Percentiles rank a stretch among this genome's conserved stretches.
Evolutionary conservation across 441 rosid genomes (phyloP).

Genomic region (Adansonia madagascariensis): DNA sequence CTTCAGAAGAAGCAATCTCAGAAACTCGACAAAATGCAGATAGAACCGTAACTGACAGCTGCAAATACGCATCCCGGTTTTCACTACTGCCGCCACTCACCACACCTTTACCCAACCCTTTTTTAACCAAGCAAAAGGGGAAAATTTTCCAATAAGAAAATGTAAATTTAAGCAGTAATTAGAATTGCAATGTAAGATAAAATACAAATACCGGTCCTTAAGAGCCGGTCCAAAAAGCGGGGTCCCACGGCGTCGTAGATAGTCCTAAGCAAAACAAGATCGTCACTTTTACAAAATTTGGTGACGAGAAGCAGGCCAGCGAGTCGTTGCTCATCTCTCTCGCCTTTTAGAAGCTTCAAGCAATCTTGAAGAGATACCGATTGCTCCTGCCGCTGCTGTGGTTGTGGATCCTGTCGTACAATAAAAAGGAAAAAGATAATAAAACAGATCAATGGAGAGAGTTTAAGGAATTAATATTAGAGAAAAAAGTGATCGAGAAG

Average conservation of each 20-base stretch:
- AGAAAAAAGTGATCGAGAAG: background rate
- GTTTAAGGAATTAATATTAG: background rate
- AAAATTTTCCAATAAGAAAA: background rate
- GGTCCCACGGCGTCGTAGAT: slow-evolving; percentile 37
- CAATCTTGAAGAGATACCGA: slow-evolving; percentile 68
- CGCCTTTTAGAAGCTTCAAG: slow-evolving; percentile 75
- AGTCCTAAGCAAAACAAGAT: slow-evolving; percentile 51
- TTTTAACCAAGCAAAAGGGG: slow-evolving; percentile 11
- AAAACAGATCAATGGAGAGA: background rate
- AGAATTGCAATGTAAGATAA: background rate
- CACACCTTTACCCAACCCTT: slow-evolving; percentile 51
- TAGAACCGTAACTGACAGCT: slow-evolving; percentile 39
- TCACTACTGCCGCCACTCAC: slow-evolving; percentile 38
- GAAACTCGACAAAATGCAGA: slow-evolving; percentile 69
- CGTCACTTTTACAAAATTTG: slow-evolving; percentile 68
- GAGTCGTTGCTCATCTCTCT: slow-evolving; percentile 86
- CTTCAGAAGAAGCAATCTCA: slow-evolving; percentile 72
- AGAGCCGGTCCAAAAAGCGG: background rate
- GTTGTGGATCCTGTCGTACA: slow-evolving; percentile 34
- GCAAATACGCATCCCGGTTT: slow-evolving; percentile 72
- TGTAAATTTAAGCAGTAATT: background rate
- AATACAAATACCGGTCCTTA: slow-evolving; percentile 59
- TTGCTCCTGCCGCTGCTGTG: slow-evolving; percentile 34
- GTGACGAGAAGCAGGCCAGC: slow-evolving; percentile 40
- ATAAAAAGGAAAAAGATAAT: background rate